Base-by-base conservation (phyloP, 768 basidiomycete species). In the Tricholoma terreum region DNA sequence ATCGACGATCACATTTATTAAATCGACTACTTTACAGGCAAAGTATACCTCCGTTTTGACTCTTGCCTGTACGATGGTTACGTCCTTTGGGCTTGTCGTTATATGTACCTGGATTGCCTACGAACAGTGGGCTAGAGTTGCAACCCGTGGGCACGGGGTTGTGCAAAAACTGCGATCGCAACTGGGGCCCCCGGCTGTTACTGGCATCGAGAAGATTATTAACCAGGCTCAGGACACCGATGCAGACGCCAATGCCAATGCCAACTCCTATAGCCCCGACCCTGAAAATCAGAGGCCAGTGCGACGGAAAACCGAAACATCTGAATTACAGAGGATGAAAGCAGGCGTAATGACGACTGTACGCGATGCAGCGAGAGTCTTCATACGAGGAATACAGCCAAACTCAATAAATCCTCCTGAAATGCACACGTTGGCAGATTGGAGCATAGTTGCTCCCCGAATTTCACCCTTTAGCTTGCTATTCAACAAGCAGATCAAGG, bases 51-150 rank as follows among this genome's bases (percentile, higher is more conserved):
- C 43, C 27, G 12, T 57, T 15, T 31, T 66, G 31, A 61, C 63
- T 45, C 38, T 59, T 15, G 63, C 31, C 2, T 42, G 54, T 36
- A 64, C 61, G 2, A 58, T 40, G 1, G 52, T 58, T 11, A 61
- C 62, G 0, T 60, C 65, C 8, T 58, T 62, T 17, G 65, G 60
- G 8, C 35, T 64, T 15, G 15, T 59, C 2, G 49, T 38, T n/a
- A 50, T 56, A 1, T 19, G 33, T 2, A 31, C n/a, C 7, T 63
- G 65, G 65, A 57, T 65, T 17, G 53, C 36, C n/a, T 64, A 62
- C 34, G 60, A 65, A 17, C 58, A 57, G 51, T 63, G 54, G 46
- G 36, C 60, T 42, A 42, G 40, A 7, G 17, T 42, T 42, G 17
- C 40, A 42, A 42, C n/a, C 40, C 40, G n/a, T 6, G 40, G 40